These are phyloP conservation scores for Sphenostylis stenocarpa DNA, from an alignment of 306 rosid species.

Conservation along the genomic window DNA sequence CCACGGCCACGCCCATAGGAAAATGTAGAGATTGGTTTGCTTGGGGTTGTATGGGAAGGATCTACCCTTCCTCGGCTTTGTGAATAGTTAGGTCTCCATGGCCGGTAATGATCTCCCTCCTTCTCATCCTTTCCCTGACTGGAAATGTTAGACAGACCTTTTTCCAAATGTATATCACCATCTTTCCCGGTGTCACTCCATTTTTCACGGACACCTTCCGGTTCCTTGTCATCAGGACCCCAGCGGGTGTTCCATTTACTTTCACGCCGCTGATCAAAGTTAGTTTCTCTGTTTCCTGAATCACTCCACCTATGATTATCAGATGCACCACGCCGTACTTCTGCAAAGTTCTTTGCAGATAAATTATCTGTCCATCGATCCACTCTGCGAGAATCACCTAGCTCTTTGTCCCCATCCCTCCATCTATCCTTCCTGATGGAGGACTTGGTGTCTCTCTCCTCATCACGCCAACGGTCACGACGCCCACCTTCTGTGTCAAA, in stretches of 20 bases:
- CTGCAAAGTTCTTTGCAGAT: constrained; percentile 53
- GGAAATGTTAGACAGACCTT: constrained; percentile 54
- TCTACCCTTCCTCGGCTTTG: constrained; percentile 84
- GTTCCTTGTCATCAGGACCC: constrained; percentile 94
- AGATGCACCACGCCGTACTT: constrained; percentile 63
- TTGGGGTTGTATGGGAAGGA: constrained; percentile 53
- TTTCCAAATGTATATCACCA: constrained; percentile 64
- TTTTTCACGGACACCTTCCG: constrained; percentile 75
- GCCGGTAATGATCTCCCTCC: constrained; percentile 86
- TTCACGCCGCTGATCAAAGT: constrained; percentile 88
- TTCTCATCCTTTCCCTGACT: constrained; percentile 83
- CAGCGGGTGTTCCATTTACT: constrained; percentile 99
- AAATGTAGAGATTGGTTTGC: constrained; percentile 59
- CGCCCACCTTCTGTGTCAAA: constrained; percentile 69
- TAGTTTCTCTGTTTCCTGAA: constrained; percentile 62
- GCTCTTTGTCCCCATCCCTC: constrained; percentile 91
- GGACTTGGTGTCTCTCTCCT: constrained; percentile 90
- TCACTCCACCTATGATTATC: constrained; percentile 65
- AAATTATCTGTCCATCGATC: constrained; percentile 70
- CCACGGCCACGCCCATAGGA: constrained; percentile 75
- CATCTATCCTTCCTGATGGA: constrained; percentile 74
- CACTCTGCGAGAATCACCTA: constrained; percentile 63
- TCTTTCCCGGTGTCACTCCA: constrained; percentile 70
- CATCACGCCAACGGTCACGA: constrained; percentile 92
- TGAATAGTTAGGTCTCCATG: constrained; percentile 74